These are phyloP conservation scores for Fusarium hainanense DNA, from an alignment of 2,329 filamentous ascomycete species.

Conservation along the genomic window DNA sequence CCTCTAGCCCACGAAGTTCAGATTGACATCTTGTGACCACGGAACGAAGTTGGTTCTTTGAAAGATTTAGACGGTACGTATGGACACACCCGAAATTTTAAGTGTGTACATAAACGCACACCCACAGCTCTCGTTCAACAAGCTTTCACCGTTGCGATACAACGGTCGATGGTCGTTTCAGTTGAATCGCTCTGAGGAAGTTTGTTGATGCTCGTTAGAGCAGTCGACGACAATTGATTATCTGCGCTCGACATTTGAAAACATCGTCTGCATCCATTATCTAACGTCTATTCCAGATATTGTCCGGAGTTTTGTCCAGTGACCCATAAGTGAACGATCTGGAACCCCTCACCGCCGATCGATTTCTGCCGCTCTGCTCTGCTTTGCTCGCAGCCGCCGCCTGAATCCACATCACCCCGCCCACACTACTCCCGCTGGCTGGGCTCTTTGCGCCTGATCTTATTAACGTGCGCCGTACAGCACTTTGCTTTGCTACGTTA, in stretches of 20 bases:
- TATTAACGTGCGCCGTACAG: constrained; percentile 40
- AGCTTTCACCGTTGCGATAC: constrained; percentile 32
- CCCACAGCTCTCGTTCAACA: constrained; percentile 28
- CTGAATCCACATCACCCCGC: constrained; percentile 37
- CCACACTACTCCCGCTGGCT: constrained; percentile 22
- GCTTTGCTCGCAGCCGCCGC: constrained; percentile 30
- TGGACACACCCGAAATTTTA: constrained; percentile 22
- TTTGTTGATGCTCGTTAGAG: neutral
- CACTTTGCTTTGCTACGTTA: constrained; percentile 26
- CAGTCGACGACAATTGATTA: constrained; percentile 3
- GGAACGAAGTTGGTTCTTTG: constrained; percentile 20
- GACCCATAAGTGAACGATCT: constrained; percentile 44
- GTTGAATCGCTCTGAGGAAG: constrained; percentile 2
- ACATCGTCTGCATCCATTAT: constrained; percentile 16
- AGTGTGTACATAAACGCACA: constrained; percentile 24
- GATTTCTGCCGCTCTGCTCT: constrained; percentile 44
- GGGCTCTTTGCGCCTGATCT: constrained; percentile 45
- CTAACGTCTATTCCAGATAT: constrained; percentile 28
- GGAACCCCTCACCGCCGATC: constrained; percentile 48
- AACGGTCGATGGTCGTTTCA: constrained; percentile 20
- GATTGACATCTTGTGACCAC: constrained; percentile 31
- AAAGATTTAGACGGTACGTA: constrained; percentile 13
- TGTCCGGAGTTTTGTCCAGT: constrained; percentile 30
- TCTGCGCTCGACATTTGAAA: constrained; percentile 10
- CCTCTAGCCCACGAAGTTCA: constrained; percentile 11